Evolutionary conservation across 1,284 basidiomycete species (phyloP), one percentile per base, ranked within the genome.

Genomic region (Mrakiaceae sp.): DNA sequence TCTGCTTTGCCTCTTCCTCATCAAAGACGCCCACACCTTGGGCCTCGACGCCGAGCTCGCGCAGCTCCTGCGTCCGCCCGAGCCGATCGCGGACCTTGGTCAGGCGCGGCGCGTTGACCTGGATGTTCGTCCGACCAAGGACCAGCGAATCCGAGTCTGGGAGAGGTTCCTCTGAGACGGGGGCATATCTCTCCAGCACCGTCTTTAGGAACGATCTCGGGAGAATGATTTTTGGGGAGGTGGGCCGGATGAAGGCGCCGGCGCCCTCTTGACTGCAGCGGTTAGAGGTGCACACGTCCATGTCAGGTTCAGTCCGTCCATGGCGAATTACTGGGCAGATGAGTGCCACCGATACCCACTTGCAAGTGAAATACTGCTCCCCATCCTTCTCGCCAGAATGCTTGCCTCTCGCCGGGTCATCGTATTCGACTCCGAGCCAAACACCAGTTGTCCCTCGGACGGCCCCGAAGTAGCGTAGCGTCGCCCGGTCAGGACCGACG

Each of bases 381-480:
- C 85, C 88, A 69, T 89, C 84, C 74, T 88, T 89, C 64, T 79
- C 74, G 10, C 95, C 95, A 70, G 87, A 83, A 73, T 98, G 93
- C 75, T 88, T 95, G 42, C 94, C 94, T 62, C 89, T 81, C 1
- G 73, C 67, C 5, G 86, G 80, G 71, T 92, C 85, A 72, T 98
- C 95, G 90, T 94, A 98, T 78, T 98, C 94, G 60, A 98, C 82
- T 11, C 95, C 95, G 4, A 94, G 81, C 94, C 95, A 98, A 12
- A 76, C 70, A 9, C 87, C 89, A 7, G 76, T 72, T 0, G 87
- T 84, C 16, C 82, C 81, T 12, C 83, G 78, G 12, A 95, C 84
- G 1, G 75, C 69, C 3, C 91, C 91, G 5, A 81, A 74, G 72
- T 83, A 94, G 74, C 78, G 83, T 67, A 95, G 75, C 0, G 90